phyloP scores from a whole-genome alignment of 768 basidiomycete genomes.

The Hericium rajendrae region DNA sequence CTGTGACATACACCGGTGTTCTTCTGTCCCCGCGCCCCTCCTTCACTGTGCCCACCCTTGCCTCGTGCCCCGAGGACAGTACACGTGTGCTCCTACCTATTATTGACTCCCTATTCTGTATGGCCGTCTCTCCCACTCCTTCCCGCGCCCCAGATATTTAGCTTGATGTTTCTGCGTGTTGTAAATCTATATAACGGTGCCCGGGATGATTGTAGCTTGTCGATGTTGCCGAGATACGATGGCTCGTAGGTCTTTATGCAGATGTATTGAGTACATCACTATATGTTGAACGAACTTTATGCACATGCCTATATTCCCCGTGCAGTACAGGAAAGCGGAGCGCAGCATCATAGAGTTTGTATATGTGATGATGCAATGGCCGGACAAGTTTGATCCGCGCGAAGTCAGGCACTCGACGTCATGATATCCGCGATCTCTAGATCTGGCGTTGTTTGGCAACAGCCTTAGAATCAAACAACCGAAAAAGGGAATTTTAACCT shows the following conservation, averaged over 20 bases:
- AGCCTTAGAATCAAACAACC: background rate
- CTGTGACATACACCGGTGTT: background rate
- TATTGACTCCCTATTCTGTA: slow-evolving; percentile 1
- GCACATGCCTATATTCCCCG: background rate
- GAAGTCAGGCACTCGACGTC: background rate
- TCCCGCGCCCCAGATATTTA: background rate
- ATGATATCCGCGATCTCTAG: background rate
- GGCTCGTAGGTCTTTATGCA: background rate
- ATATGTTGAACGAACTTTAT: too few species aligned
- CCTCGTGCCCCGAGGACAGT: background rate
- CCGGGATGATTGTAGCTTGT: background rate
- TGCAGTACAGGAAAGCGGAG: background rate
- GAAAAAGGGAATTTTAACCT: background rate
- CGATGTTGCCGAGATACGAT: background rate
- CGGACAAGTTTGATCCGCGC: background rate
- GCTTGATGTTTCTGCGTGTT: background rate
- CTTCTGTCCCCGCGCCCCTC: background rate
- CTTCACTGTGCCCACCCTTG: background rate
- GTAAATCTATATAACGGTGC: background rate
- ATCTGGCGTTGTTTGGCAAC: slow-evolving; percentile 2
- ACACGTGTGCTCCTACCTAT: background rate
- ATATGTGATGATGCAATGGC: background rate
- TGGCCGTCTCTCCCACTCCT: background rate
- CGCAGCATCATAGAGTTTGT: background rate
- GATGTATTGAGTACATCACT: too few species aligned